A percentile compares a stretch with the other conserved stretches of the same genome.
Conservation (phyloP, 2,329 filamentous ascomycete species). For the Ilyonectria destructans region DNA sequence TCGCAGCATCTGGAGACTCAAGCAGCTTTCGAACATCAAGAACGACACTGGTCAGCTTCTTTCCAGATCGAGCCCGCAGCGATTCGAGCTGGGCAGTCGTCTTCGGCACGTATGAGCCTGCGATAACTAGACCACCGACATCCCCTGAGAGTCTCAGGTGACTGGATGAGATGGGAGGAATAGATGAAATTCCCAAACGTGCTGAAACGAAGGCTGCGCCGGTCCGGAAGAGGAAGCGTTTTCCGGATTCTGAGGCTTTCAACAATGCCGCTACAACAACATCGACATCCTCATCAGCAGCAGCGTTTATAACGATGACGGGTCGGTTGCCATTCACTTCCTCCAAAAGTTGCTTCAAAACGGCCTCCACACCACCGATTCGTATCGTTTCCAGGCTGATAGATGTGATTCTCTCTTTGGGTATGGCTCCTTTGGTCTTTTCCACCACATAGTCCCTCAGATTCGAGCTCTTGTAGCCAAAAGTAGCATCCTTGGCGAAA, state of each 20-base stretch:
- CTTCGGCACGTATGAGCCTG: slow-evolving; percentile 73
- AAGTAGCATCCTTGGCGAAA: slow-evolving; percentile 72
- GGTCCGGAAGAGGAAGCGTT: slow-evolving; percentile 58
- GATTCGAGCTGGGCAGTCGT: slow-evolving; percentile 69
- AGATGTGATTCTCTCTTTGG: slow-evolving; percentile 57
- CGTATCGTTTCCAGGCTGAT: slow-evolving; percentile 66
- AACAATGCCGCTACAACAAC: slow-evolving; percentile 68
- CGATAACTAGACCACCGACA: slow-evolving; percentile 68
- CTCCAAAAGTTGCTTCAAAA: slow-evolving; percentile 59
- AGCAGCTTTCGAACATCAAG: slow-evolving; percentile 67
- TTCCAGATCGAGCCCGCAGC: slow-evolving; percentile 57
- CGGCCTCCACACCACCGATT: slow-evolving; percentile 59
- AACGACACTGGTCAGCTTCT: slow-evolving; percentile 62
- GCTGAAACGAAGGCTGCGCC: slow-evolving; percentile 63
- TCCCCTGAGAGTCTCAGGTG: slow-evolving; percentile 58
- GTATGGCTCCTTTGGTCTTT: slow-evolving; percentile 64
- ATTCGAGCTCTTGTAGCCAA: slow-evolving; percentile 71
- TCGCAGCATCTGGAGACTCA: slow-evolving; percentile 52
- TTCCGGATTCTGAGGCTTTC: slow-evolving; percentile 51
- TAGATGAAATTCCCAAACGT: slow-evolving; percentile 66
- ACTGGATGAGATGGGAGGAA: slow-evolving; percentile 64
- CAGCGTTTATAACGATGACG: slow-evolving; percentile 69
- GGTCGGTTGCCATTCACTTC: slow-evolving; percentile 47
- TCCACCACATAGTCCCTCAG: slow-evolving; percentile 64
- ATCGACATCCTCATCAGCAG: slow-evolving; percentile 69